phyloP scores from a whole-genome alignment of 805 yeast species.

The Candida stauntonica region DNA sequence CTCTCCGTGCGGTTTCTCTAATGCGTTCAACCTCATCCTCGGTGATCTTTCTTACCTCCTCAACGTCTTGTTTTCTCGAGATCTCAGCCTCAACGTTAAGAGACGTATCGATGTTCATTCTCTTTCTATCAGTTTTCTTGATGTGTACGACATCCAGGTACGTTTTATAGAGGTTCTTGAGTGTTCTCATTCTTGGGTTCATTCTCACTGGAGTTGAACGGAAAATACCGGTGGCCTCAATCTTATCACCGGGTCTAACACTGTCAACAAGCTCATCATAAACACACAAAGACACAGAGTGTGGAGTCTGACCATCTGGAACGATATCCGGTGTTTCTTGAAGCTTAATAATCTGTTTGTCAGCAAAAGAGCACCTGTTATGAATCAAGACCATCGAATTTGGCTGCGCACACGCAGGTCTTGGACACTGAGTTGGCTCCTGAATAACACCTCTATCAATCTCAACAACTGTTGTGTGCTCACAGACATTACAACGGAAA shows the following conservation, averaged over 20 bases:
- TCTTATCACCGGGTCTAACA: constrained; percentile 93
- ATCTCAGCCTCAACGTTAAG: constrained; percentile 46
- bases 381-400: constrained; percentile 90
- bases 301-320: constrained; percentile 99
- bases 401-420: constrained; percentile 73
- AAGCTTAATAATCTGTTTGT: constrained; percentile 87
- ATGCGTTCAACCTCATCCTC: constrained; percentile 68
- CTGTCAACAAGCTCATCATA: constrained; percentile 95
- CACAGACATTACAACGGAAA: constrained; percentile 92
- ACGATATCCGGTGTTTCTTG: constrained; percentile 96
- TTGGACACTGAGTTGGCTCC: constrained; percentile 92
- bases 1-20: constrained; percentile 54
- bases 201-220: constrained; percentile 89
- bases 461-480: constrained; percentile 85
- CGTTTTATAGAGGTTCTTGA: constrained; percentile 84
- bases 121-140: constrained; percentile 74
- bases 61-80: constrained; percentile 63
- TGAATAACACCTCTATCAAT: constrained; percentile 92
- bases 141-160: constrained; percentile 93
- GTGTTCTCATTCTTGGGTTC: constrained; percentile 76
- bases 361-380: constrained; percentile 89
- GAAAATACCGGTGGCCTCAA: constrained; percentile 93
- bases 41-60: constrained; percentile 66
- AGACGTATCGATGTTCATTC: constrained; percentile 76
- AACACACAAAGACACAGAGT: constrained; percentile 87